Base-by-base conservation (phyloP, 108 stramenopile species). In the Chaetoceros muelleri region DNA sequence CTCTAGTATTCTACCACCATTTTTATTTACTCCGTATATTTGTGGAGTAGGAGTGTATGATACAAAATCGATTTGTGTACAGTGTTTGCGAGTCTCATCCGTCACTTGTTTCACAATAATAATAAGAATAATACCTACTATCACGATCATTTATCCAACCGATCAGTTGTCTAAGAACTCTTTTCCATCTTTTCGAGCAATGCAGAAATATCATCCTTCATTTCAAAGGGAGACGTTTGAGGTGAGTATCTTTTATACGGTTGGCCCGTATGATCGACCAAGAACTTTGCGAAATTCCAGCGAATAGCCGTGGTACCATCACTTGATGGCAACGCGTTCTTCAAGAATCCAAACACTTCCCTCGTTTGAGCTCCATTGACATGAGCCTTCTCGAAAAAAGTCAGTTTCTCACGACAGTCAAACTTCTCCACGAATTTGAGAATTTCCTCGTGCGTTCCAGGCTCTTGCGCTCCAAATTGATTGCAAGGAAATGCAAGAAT, bases 401-500 rank as follows among this genome's bases (percentile, higher is more conserved):
- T 65, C 29, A 88, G 63, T 61, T 80, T 84, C 8, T 84, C 66
- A 27, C 66, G 70, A 3, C 58, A 61, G 16, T 52, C 49, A 44
- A 78, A 76, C 44, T 69, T 65, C 28, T 75, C 67, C 0, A 73
- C 75, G 57, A 81, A 81, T 27, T 75, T 69, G 5, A 74, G 27
- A 44, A 89, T 89, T 30, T 85, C 74, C 40, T 74, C 78, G 28
- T 67, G 59, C 13, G 74, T 66, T 16, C 85, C 85, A 20, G 83
- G 83, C 55, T 89, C 87, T 65, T 89, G 87, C 17, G 45, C 71
- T 27, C 80, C 79, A 52, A 89, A 89, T 44, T 89, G 84, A 57
- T 84, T 82, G 64, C 81, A 89, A 2, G 87, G 87, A 62, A 89
- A 89, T 19, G 87, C 87, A 2, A 85, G 68, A 58, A 89, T 66